Evolutionary conservation across 768 basidiomycete genomes (phyloP).

Genomic region (Suillus subluteus): DNA sequence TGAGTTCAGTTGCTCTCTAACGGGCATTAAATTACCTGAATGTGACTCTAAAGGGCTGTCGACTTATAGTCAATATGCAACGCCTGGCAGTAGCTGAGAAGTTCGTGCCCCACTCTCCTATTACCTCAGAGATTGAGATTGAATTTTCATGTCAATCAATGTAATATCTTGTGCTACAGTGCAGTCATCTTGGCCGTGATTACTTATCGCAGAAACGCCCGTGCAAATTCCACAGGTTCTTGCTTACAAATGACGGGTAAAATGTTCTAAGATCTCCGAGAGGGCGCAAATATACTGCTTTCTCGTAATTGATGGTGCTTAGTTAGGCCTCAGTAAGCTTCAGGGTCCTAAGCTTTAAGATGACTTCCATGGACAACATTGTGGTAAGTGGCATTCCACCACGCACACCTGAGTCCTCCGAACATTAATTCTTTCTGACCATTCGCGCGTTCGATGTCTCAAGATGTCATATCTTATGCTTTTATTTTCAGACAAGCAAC

Average conservation of each 20-base stretch:
- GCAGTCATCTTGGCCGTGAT: conserved; percentile 9
- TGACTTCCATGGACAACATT: background rate
- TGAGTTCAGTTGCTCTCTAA: conserved; percentile 14
- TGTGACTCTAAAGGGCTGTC: conserved; percentile 21
- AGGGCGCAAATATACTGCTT: background rate
- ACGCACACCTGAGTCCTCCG: background rate
- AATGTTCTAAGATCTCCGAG: background rate
- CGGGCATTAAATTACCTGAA: background rate
- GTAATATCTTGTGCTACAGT: conserved; percentile 10
- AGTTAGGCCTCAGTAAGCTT: background rate
- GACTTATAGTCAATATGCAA: conserved; percentile 30
- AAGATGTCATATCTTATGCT: background rate
- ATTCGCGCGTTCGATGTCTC: background rate
- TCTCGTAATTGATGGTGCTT: background rate
- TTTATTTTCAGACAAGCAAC: background rate
- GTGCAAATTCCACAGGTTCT: conserved; percentile 25
- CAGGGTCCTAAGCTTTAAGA: background rate
- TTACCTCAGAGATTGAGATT: conserved; percentile 11
- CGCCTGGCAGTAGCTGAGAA: conserved; percentile 9
- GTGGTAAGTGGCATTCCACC: background rate
- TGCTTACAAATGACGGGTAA: conserved; percentile 8
- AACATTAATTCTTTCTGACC: background rate
- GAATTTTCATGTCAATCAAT: background rate
- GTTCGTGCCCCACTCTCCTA: background rate
- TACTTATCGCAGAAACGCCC: conserved; percentile 16